Percentiles rank a stretch among this genome's conserved stretches.
Evolutionary conservation across 2,329 filamentous ascomycete species (phyloP).

Genomic region (Diaporthe citri): DNA sequence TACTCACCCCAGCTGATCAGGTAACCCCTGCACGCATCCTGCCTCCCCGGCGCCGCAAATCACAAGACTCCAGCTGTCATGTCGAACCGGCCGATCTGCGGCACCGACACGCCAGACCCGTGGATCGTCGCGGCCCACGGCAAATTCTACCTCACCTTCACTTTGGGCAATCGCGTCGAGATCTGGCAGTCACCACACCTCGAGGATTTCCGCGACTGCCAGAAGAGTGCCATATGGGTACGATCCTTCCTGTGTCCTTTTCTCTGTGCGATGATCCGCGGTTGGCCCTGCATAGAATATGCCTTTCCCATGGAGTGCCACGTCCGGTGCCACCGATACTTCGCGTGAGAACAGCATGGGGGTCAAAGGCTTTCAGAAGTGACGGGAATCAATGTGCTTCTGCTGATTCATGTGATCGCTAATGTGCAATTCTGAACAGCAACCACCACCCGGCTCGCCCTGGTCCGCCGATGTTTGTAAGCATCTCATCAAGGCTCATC

Average conservation of each 20-base stretch:
- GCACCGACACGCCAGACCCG: constrained; percentile 49
- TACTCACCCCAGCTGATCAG: not conserved
- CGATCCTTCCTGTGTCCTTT: too few species aligned
- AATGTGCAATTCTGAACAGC: not conserved
- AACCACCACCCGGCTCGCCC: constrained; percentile 31
- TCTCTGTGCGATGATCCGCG: not conserved
- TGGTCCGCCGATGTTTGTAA: constrained; percentile 34
- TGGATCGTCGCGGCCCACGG: constrained; percentile 47
- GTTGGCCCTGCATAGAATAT: too few species aligned
- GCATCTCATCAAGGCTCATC: not conserved
- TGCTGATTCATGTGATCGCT: not conserved
- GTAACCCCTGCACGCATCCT: not conserved
- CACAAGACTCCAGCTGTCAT: constrained; percentile 36
- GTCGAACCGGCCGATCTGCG: constrained; percentile 47
- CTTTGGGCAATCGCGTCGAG: constrained; percentile 50
- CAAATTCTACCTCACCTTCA: constrained; percentile 46
- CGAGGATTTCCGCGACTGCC: constrained; percentile 47
- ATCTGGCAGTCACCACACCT: constrained; percentile 50
- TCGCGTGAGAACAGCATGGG: not conserved
- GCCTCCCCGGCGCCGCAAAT: not conserved
- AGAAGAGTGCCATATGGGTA: constrained; percentile 40
- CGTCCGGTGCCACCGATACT: not conserved
- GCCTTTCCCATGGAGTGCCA: not conserved
- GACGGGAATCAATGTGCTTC: too few species aligned
- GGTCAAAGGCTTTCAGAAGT: not conserved